Percentiles rank a stretch among this genome's conserved stretches.
phyloP scores from a whole-genome alignment of 441 rosid genomes.

The Sinapis alba region DNA sequence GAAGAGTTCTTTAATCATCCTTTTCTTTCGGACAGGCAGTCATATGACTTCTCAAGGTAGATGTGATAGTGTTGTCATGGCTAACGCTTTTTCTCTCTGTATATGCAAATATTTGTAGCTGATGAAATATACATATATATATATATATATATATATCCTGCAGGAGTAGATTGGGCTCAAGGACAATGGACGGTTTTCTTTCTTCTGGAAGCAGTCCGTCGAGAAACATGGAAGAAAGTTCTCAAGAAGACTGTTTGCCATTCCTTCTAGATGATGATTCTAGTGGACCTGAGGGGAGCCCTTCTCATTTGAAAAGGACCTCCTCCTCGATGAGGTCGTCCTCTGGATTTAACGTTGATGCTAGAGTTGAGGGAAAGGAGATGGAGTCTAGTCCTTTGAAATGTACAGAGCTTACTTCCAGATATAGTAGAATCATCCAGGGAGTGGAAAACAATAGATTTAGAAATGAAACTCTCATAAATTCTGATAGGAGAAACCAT shows the following conservation, averaged over 20 bases:
- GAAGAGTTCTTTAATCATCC: constrained; percentile 76
- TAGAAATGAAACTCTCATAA: constrained; percentile 44
- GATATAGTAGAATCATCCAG: constrained; percentile 44
- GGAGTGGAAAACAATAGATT: constrained; percentile 46
- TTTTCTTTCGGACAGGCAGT: constrained; percentile 51
- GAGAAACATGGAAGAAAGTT: constrained; percentile 60
- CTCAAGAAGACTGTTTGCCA: constrained; percentile 84
- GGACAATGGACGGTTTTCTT: constrained; percentile 51
- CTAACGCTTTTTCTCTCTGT: neutral
- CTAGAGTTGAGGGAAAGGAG: constrained; percentile 53
- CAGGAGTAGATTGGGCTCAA: constrained; percentile 54
- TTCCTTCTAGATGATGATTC: constrained; percentile 86
- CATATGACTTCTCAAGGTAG: constrained; percentile 58
- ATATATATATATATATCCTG: constrained; percentile 29
- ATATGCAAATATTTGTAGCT: constrained; percentile 29
- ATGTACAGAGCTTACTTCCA: constrained; percentile 46
- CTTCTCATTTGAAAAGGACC: constrained; percentile 54
- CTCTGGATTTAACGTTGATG: constrained; percentile 55
- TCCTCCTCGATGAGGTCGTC: constrained; percentile 50
- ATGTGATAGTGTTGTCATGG: neutral
- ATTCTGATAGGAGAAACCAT: constrained; percentile 46
- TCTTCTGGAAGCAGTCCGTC: constrained; percentile 53
- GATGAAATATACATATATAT: constrained; percentile 24
- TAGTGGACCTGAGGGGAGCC: constrained; percentile 79
- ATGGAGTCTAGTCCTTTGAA: constrained; percentile 45